Percentiles rank a stretch among this genome's conserved stretches.
Conservation (phyloP, 2,329 filamentous ascomycete species). For the Nannizziopsis arthrosporioides region DNA sequence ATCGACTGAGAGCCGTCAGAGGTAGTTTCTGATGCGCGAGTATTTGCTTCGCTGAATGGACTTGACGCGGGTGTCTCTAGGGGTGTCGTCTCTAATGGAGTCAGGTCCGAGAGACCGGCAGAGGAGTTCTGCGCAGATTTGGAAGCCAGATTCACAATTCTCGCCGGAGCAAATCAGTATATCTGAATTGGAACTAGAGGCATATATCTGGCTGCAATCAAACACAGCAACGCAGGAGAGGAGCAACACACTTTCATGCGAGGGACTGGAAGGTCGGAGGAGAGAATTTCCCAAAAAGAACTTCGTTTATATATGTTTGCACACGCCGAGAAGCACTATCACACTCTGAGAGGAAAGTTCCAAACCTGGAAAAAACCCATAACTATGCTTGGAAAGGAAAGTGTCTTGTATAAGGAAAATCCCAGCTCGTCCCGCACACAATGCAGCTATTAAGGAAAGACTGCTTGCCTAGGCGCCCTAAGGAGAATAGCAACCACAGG, state of each 20-base stretch:
- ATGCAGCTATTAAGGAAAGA: neutral
- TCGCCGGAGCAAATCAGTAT: constrained; percentile 15
- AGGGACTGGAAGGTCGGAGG: neutral
- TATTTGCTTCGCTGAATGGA: constrained; percentile 5
- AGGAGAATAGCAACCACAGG: neutral
- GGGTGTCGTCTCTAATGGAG: constrained; percentile 5
- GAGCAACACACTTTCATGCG: constrained; percentile 10
- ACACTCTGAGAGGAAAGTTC: constrained; percentile 9
- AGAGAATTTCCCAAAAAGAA: constrained; percentile 8
- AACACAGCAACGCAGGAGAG: constrained; percentile 1
- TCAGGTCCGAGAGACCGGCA: constrained; percentile 34
- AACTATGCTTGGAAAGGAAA: constrained; percentile 1
- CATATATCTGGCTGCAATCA: neutral
- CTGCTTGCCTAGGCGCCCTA: neutral
- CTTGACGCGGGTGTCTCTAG: constrained; percentile 1
- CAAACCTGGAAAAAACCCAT: constrained; percentile 6
- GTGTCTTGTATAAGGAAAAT: neutral
- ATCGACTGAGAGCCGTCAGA: constrained; percentile 10
- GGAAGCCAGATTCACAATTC: constrained; percentile 31
- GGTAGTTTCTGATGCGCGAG: constrained; percentile 12
- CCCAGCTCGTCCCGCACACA: neutral
- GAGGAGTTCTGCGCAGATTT: constrained; percentile 31
- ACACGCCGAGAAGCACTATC: constrained; percentile 4
- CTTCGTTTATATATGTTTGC: neutral
- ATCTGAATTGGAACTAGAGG: neutral